Evolutionary conservation across 2,329 filamentous ascomycete species (phyloP), one percentile per base, ranked within the genome.

Genomic region (Lachnellula cervina): DNA sequence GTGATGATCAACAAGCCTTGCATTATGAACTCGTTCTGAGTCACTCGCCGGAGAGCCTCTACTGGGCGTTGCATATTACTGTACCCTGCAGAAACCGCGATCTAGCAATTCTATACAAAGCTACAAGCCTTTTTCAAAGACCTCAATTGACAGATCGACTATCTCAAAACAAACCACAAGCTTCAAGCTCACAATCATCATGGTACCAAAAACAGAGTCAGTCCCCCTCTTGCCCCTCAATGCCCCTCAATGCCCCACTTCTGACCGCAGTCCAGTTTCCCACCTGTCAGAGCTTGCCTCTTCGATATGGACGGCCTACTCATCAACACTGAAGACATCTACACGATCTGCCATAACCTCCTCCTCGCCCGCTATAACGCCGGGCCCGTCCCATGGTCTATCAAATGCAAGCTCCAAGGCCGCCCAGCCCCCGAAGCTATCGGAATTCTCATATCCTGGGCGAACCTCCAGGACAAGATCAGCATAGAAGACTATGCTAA

Each of bases 261-360:
- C 35, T 54, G 54, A 49, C 57, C 57, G 42, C 49, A 35, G 23
- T 21, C 42, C 34, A 89, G 87, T 70, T 86, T 91, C 72, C 88
- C 89, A 19, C 84, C 87, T 50, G 80, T 97, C 58, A 83, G 90
- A 64, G 94, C 93, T 64, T 96, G 91, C 73, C 86, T 99, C 63
- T 97, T 99, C 72, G 94, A 97, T 77, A 96, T 97, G 92, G 94
- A 99, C 73, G 94, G 94, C 59, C 86, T 97, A 40, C 83, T 99
- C 17, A 89, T 99, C 70, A 86, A 97, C 73, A 92, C 89, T 32
- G 94, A 97, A 76, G 94, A 99, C 69, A 58, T 84, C 51, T 97
- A 97, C 78, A 94, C 90, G 0, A 70, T 81, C 17, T 88, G 89
- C 74, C 88, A 91, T 61, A 97, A 97, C 74, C 78, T 84, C 25